Conservation (phyloP, 805 yeast genomes). For the Yamadazyma kitorensis region DNA sequence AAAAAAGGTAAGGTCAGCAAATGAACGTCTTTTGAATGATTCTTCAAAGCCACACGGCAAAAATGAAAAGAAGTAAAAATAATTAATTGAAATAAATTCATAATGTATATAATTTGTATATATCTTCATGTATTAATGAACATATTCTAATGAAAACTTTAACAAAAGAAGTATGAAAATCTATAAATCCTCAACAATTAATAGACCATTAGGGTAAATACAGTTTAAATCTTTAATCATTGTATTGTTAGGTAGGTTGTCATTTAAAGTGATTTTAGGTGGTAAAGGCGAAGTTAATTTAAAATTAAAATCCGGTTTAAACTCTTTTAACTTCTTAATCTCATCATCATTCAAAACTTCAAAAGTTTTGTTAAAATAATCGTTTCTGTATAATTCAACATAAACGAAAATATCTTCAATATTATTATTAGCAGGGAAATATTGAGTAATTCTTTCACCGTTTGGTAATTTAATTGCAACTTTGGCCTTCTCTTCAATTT, state of each 20-base stretch:
- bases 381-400: conserved; percentile 36
- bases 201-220: conserved; percentile 45
- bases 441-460: conserved; percentile 53
- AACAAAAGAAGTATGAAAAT: not conserved
- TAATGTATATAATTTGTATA: not conserved
- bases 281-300: conserved; percentile 37
- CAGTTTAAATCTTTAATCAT: conserved; percentile 60
- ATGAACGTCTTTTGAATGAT: conserved; percentile 8
- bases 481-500: conserved; percentile 40
- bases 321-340: conserved; percentile 17
- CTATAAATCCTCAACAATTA: conserved; percentile 53
- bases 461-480: conserved; percentile 66
- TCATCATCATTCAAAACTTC: conserved; percentile 21
- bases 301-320: conserved; percentile 27
- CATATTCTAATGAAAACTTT: too few relatives aligned
- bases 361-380: conserved; percentile 32
- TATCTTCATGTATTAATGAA: not conserved
- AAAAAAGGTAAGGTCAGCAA: conserved; percentile 44
- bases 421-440: conserved; percentile 27
- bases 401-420: conserved; percentile 33
- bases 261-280: conserved; percentile 32
- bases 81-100: conserved; percentile 1
- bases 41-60: not conserved
- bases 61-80: not conserved
- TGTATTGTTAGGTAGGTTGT: conserved; percentile 27